Evolutionary conservation across 306 rosid genomes (phyloP), one percentile per base, ranked within the genome.

Genomic region (Cucurbita moschata): DNA sequence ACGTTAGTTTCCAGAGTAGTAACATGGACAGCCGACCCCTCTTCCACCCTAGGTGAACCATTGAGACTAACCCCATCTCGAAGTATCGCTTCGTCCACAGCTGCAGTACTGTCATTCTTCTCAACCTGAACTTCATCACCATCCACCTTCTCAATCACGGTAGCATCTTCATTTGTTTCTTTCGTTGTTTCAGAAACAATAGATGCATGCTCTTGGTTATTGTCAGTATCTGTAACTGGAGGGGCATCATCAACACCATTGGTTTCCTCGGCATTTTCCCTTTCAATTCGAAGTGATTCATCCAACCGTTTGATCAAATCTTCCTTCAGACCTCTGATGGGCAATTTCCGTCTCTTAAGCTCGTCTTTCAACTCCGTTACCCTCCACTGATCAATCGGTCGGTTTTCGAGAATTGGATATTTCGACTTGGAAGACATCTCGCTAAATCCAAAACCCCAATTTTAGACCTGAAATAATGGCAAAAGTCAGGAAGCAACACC

Each of bases 361-460:
- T 95, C 99, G 77, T 95, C 99, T 79, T 80, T 95, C 80, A 95
- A 76, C 77, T 86, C 99, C 0, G 91, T 83, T 77, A 95, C 99
- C 86, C 80, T 95, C 99, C 96, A 95, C 75, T 89, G 97, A 75
- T 91, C 82, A 86, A 95, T 76, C 9, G 99, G 88, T 23, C 90
- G 85, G 78, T 88, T 83, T 64, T 87, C 92, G 42, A 91, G 88
- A 67, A 81, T 46, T 0, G 87, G 95, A 83, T 89, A 91, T 5
- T 77, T 79, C 11, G 97, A 85, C 4, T 51, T 70, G 47, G 74
- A 35, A 37, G 97, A 82, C 99, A 95, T 95, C 72, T 68, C 83
- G 35, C 65, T 81, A 74, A 61, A 79, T 75, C 62, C 74, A 72
- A 83, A 64, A 75, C 75, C 72, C 77, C 76, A 87, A 82, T 77